These are phyloP conservation scores for Cladosporium colombiae DNA, from an alignment of 2,329 filamentous ascomycete species.

Conservation along the genomic window DNA sequence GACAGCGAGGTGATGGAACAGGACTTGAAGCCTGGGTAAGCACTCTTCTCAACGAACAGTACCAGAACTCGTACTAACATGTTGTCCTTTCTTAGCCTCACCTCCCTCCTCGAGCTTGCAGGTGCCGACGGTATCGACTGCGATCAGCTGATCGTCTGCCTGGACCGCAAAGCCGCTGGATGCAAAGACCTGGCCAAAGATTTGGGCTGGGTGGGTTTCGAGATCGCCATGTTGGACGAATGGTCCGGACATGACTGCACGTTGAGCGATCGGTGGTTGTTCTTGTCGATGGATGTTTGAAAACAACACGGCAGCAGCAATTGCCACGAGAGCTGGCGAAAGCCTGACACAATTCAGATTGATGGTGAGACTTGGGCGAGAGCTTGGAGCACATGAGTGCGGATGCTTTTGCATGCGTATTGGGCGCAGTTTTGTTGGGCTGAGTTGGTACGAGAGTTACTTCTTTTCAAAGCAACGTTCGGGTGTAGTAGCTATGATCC, in stretches of 20 bases:
- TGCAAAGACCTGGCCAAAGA: constrained; percentile 72
- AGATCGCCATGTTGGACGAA: constrained; percentile 74
- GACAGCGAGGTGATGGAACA: constrained; percentile 66
- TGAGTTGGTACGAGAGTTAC: neutral
- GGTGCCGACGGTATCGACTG: constrained; percentile 71
- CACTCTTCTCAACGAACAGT: constrained; percentile 13
- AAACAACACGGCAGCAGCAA: neutral
- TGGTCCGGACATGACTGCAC: constrained; percentile 64
- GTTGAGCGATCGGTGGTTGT: constrained; percentile 78
- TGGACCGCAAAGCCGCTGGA: constrained; percentile 71
- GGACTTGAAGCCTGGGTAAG: constrained; percentile 81
- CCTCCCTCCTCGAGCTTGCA: constrained; percentile 87
- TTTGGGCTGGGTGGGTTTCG: constrained; percentile 91
- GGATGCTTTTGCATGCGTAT: neutral
- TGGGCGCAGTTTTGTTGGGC: neutral
- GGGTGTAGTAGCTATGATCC: neutral
- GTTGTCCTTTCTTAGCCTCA: constrained; percentile 58
- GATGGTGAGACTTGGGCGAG: neutral
- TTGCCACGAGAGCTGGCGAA: neutral
- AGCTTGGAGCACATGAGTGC: neutral
- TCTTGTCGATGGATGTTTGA: constrained; percentile 85
- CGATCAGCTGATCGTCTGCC: constrained; percentile 74
- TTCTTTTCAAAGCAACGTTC: neutral
- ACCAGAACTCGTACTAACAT: constrained; percentile 34
- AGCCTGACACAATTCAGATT: neutral